A percentile compares a stretch with the other conserved stretches of the same genome.
Evolutionary conservation across 108 stramenopile genomes (phyloP).

Genomic region (Fragilaria crotonensis): DNA sequence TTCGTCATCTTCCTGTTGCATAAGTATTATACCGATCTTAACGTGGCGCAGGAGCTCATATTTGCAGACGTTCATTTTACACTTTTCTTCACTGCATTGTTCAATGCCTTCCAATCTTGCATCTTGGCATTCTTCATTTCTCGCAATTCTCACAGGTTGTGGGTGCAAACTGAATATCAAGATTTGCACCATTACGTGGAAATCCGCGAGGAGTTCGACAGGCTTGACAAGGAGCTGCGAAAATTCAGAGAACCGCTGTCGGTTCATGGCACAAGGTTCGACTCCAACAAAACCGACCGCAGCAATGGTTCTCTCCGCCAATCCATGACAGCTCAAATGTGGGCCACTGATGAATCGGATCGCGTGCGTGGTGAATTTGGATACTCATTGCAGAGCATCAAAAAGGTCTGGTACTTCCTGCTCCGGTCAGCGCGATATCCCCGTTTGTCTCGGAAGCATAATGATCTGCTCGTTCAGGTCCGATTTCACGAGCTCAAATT

Average conservation of each 20-base stretch:
- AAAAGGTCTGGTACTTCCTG: neutral
- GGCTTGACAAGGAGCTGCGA: slow-evolving; percentile 3
- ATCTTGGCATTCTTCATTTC: slow-evolving; percentile 44
- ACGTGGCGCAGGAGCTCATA: slow-evolving; percentile 46
- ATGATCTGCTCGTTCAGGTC: slow-evolving; percentile 59
- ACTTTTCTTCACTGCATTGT: slow-evolving; percentile 78
- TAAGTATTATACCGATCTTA: slow-evolving; percentile 40
- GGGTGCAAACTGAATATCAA: slow-evolving; percentile 75
- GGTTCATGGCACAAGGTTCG: neutral
- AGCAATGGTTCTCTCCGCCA: neutral
- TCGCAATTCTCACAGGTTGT: slow-evolving; percentile 46
- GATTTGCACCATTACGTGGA: slow-evolving; percentile 87
- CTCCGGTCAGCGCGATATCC: slow-evolving; percentile 14
- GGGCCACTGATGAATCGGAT: neutral
- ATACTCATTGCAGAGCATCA: neutral
- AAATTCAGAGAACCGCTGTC: neutral
- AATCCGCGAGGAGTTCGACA: slow-evolving; percentile 80
- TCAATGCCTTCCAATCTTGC: slow-evolving; percentile 74
- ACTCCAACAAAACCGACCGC: neutral
- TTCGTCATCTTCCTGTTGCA: slow-evolving; percentile 56
- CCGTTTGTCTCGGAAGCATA: slow-evolving; percentile 26
- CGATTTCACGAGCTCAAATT: slow-evolving; percentile 79
- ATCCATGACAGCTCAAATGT: neutral
- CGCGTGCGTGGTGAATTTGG: neutral
- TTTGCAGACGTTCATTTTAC: slow-evolving; percentile 88